Base-by-base conservation (phyloP, 2,329 filamentous ascomycete genomes). In the Neobulgaria alba region DNA sequence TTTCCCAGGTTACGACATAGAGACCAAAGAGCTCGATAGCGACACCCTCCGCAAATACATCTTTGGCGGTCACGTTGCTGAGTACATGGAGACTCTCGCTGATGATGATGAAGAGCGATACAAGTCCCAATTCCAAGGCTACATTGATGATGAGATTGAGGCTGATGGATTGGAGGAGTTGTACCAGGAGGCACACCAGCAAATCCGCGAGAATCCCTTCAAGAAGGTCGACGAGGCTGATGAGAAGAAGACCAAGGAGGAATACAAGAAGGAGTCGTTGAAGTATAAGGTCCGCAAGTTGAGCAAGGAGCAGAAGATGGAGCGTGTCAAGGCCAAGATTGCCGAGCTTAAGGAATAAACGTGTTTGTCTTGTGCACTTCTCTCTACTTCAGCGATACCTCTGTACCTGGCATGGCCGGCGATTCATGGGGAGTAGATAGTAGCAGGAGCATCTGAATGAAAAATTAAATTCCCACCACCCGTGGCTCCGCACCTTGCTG, bases 31-130 rank as follows among this genome's bases (percentile, higher is more conserved):
- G 79, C 86, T 98, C 62, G 92, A 98, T 61, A 79, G 88, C 62
- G 92, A 98, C 69, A 84, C 79, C 57, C 86, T 98, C 66, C 88
- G 90, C 79, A 94, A 89, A 77, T 98, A 98, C 84, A 98, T 98
- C 78, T 90, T 86, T 70, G 92, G 78, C 64, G 90, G 92, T 50
- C 92, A 98, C 80, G 86, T 98, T 54, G 89, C 90, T 58, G 92
- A 98, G 81, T 98, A 98, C 82, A 98, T 98, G 92, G 92, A 98
- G 83, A 92, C 84, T 46, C 85, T 98, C 54, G 92, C 92, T 71
- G 92, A 98, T 62, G 92, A 98, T 66, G 92, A 98, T 65, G 92
- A 98, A 85, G 92, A 98, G 81, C 89, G 92, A 67, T 98, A 87
- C 86, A 90, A 90, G 79, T 81, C 79, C 60, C 92, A 98, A 77